These are phyloP conservation scores for Saprolegnia diclina DNA, from an alignment of 352 stramenopile species.

Conservation along the genomic window DNA sequence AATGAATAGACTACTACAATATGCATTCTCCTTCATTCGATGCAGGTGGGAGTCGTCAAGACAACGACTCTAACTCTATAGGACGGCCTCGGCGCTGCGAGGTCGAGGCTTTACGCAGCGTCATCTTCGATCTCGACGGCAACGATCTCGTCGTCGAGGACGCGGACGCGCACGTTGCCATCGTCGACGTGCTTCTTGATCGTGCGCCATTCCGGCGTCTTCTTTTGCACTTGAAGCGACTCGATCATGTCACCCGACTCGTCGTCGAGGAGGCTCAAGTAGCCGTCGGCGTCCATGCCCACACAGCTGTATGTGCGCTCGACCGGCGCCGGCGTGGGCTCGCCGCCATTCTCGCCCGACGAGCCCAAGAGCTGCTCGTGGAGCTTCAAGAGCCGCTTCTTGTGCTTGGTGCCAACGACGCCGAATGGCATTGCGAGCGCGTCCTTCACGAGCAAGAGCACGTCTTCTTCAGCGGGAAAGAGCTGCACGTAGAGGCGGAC, in stretches of 20 bases:
- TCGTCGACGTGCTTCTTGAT: slow-evolving; percentile 62
- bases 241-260: slow-evolving; percentile 63
- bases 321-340: slow-evolving; percentile 26
- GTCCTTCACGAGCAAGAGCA: slow-evolving; percentile 70
- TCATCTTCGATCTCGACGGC: slow-evolving; percentile 35
- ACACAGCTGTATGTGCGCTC: slow-evolving; percentile 54
- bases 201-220: slow-evolving; percentile 58
- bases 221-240: slow-evolving; percentile 60
- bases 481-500: slow-evolving; percentile 61
- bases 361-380: slow-evolving; percentile 74
- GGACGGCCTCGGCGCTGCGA: too few species aligned
- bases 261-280: slow-evolving; percentile 60
- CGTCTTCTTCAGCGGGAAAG: slow-evolving; percentile 51
- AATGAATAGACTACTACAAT: not conserved
- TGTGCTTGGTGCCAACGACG: slow-evolving; percentile 73
- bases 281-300: slow-evolving; percentile 68
- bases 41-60: not conserved
- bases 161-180: slow-evolving; percentile 49
- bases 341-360: slow-evolving; percentile 31
- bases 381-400: slow-evolving; percentile 78
- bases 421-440: slow-evolving; percentile 78
- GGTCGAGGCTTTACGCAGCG: too few species aligned
- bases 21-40: not conserved
- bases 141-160: slow-evolving; percentile 44
- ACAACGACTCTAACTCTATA: too few species aligned